These are phyloP conservation scores for Entomortierella chlamydospora DNA, from an alignment of 192 early-diverging fungal species.

Conservation along the genomic window DNA sequence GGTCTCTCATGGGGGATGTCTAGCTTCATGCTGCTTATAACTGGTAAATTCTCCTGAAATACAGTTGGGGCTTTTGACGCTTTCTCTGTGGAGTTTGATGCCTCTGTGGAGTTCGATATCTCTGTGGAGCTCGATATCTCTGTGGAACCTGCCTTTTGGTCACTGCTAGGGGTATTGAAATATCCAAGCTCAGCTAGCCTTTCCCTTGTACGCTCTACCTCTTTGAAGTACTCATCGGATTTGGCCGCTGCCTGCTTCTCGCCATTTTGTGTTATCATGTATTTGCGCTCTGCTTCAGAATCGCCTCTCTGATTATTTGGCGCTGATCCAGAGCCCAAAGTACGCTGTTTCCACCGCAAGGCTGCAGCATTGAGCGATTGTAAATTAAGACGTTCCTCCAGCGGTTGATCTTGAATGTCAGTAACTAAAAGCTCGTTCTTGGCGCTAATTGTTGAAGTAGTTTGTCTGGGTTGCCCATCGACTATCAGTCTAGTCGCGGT, in stretches of 20 bases:
- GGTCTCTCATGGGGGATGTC: too few species aligned
- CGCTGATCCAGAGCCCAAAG: not conserved
- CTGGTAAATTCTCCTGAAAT: not conserved
- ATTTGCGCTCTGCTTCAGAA: not conserved
- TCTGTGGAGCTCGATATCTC: not conserved
- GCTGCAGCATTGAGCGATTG: constrained; percentile 19
- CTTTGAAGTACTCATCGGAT: constrained; percentile 14
- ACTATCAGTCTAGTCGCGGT: too few species aligned
- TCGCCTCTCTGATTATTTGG: not conserved
- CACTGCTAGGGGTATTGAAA: not conserved
- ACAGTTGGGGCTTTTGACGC: not conserved
- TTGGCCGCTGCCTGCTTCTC: not conserved
- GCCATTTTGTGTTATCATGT: not conserved
- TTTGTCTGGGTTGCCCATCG: too few species aligned
- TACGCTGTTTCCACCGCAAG: constrained; percentile 16
- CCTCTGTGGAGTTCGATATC: too few species aligned
- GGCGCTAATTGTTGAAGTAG: too few species aligned
- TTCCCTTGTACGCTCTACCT: constrained; percentile 13
- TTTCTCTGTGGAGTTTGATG: too few species aligned
- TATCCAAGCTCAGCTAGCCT: constrained; percentile 10
- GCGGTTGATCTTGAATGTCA: not conserved
- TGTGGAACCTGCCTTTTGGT: not conserved
- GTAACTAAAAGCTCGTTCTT: not conserved
- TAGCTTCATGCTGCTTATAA: too few species aligned
- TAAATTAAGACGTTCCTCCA: constrained; percentile 15